These are phyloP conservation scores for Pseudogymnoascus sp. DNA, from an alignment of 2,329 filamentous ascomycete genomes.

Conservation along the genomic window DNA sequence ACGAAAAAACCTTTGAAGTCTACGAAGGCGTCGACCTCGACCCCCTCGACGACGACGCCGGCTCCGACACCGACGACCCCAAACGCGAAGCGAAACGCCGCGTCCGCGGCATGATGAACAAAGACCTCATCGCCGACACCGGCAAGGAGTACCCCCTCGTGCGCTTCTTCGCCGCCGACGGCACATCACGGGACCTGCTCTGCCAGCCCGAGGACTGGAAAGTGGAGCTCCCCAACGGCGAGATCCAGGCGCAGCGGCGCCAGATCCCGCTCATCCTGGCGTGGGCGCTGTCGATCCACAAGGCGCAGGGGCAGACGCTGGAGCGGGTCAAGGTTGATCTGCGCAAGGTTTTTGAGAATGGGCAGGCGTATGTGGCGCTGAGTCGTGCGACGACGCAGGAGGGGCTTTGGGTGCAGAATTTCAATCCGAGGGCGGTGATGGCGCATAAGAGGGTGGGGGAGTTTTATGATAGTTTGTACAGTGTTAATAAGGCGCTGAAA, in stretches of 20 bases:
- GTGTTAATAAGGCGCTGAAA: conserved; percentile 49
- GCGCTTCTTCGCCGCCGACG: conserved; percentile 72
- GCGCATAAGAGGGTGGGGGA: conserved; percentile 78
- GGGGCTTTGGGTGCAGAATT: conserved; percentile 80
- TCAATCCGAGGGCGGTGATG: conserved; percentile 87
- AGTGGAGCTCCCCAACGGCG: conserved; percentile 89
- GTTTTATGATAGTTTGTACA: conserved; percentile 79
- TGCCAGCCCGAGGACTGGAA: conserved; percentile 91
- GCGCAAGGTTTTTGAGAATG: conserved; percentile 89
- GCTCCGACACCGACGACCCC: conserved; percentile 36
- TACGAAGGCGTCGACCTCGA: conserved; percentile 50
- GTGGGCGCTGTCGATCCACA: conserved; percentile 96
- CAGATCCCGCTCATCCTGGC: conserved; percentile 86
- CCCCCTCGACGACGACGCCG: conserved; percentile 38
- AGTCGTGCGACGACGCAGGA: conserved; percentile 84
- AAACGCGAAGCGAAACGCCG: conserved; percentile 35
- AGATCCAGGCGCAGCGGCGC: conserved; percentile 78
- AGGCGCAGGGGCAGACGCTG: conserved; percentile 84
- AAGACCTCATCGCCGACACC: conserved; percentile 38
- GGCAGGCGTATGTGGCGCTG: conserved; percentile 93
- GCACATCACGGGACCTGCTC: conserved; percentile 66
- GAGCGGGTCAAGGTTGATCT: conserved; percentile 93
- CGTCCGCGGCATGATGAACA: conserved; percentile 38
- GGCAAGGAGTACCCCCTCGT: conserved; percentile 71
- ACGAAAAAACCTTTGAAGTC: conserved; percentile 51